Percentiles rank a stretch among this genome's conserved stretches.
These are phyloP conservation scores for Talaromyces nanjingensis DNA, from an alignment of 495 filamentous ascomycete genomes.

Conservation along the genomic window DNA sequence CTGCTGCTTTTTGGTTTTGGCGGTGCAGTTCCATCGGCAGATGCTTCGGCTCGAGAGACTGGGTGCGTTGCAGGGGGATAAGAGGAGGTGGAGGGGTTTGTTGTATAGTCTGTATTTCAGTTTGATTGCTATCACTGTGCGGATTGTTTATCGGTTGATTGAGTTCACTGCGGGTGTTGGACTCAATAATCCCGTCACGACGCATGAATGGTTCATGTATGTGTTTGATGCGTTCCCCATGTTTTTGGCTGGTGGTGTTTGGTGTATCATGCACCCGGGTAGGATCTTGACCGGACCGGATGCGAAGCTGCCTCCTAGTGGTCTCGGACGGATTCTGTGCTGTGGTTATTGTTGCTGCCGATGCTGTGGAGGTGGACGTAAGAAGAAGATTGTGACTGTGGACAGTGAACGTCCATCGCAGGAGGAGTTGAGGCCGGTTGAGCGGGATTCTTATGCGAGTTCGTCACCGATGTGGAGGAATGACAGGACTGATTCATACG, in stretches of 20 bases:
- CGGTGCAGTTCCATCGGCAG: slow-evolving; percentile 40
- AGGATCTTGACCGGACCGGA: slow-evolving; percentile 40
- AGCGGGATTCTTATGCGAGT: neutral
- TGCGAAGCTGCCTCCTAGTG: slow-evolving; percentile 4
- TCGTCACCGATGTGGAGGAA: neutral
- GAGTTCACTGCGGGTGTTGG: slow-evolving; percentile 40
- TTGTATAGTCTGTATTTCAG: slow-evolving; percentile 45
- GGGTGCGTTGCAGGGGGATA: slow-evolving; percentile 1
- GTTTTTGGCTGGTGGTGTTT: slow-evolving; percentile 37
- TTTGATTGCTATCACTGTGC: slow-evolving; percentile 40
- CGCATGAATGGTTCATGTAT: slow-evolving; percentile 46
- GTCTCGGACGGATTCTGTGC: neutral
- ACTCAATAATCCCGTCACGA: slow-evolving; percentile 38
- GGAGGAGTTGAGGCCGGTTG: slow-evolving; percentile 4
- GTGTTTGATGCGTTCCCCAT: slow-evolving; percentile 50
- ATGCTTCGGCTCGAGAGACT: slow-evolving; percentile 30
- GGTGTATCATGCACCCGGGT: slow-evolving; percentile 47
- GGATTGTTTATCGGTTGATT: slow-evolving; percentile 49
- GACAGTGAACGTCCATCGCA: neutral
- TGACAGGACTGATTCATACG: neutral
- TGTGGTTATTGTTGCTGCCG: slow-evolving; percentile 1
- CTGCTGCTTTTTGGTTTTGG: slow-evolving; percentile 37
- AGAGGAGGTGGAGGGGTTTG: slow-evolving; percentile 31
- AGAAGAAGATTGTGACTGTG: neutral
- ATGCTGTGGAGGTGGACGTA: neutral